Percentiles rank a stretch among this genome's conserved stretches.
Conservation (phyloP, 106 monocot species). For the Apostasia ramifera region DNA sequence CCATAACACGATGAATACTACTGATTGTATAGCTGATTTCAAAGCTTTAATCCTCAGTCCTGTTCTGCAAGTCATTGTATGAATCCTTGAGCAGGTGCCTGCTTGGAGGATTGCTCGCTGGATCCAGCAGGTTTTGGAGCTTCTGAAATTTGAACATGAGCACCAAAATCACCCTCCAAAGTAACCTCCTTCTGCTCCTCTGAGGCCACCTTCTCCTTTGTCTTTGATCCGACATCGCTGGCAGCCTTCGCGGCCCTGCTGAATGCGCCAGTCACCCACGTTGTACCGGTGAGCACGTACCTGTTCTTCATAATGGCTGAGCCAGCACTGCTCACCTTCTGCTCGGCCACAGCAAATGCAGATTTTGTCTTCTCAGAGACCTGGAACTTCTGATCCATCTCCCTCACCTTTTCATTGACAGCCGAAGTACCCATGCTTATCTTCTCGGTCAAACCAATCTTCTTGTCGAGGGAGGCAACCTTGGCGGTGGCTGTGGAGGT, state of each 20-base stretch:
- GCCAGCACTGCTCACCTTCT: slow-evolving; percentile 71
- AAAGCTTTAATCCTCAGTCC: neutral
- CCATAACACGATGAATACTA: neutral
- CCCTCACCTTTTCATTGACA: slow-evolving; percentile 76
- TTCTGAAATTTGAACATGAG: slow-evolving; percentile 25
- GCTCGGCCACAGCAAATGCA: slow-evolving; percentile 71
- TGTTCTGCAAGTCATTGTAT: slow-evolving; percentile 22
- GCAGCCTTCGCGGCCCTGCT: slow-evolving; percentile 59
- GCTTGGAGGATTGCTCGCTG: slow-evolving; percentile 27
- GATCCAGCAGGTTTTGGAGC: slow-evolving; percentile 8
- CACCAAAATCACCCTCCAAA: slow-evolving; percentile 13
- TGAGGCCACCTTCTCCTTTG: slow-evolving; percentile 53
- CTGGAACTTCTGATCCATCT: slow-evolving; percentile 88
- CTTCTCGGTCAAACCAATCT: slow-evolving; percentile 68
- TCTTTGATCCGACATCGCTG: slow-evolving; percentile 46
- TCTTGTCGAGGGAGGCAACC: slow-evolving; percentile 55
- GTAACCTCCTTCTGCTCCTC: slow-evolving; percentile 16
- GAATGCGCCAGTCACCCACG: slow-evolving; percentile 78
- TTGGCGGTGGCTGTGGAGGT: slow-evolving; percentile 77
- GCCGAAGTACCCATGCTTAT: slow-evolving; percentile 58
- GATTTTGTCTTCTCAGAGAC: slow-evolving; percentile 80
- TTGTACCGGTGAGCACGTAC: slow-evolving; percentile 59
- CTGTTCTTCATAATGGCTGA: slow-evolving; percentile 77
- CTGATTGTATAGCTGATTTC: neutral
- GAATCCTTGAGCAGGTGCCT: slow-evolving; percentile 41